phyloP scores from a whole-genome alignment of 352 stramenopile genomes.

The Globisporangium perplexum region DNA sequence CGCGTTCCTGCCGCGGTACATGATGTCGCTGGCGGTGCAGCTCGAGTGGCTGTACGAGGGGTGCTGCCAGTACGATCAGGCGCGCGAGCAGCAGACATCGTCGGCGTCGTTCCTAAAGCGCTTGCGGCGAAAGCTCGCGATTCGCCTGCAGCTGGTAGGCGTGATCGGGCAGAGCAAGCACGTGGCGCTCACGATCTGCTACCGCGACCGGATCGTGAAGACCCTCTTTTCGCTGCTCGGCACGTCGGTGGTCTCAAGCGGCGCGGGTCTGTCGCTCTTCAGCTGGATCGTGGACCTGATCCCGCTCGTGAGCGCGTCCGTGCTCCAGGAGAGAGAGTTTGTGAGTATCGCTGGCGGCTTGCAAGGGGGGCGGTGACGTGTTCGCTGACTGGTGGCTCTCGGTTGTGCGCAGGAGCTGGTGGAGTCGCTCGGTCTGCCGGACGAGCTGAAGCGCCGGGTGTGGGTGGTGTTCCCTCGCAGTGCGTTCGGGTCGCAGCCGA shows the following conservation, averaged over 20 bases:
- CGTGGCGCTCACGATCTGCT: conserved; percentile 72
- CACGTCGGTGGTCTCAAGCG: conserved; percentile 54
- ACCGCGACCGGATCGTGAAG: conserved; percentile 82
- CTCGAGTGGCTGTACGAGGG: conserved; percentile 69
- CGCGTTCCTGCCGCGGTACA: conserved; percentile 78
- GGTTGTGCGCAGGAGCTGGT: conserved; percentile 58
- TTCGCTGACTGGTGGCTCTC: neutral
- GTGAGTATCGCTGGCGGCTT: conserved; percentile 57
- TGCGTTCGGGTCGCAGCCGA: conserved; percentile 21
- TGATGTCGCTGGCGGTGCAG: conserved; percentile 80
- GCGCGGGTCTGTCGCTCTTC: conserved; percentile 68
- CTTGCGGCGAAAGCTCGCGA: conserved; percentile 64
- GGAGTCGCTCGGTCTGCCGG: conserved; percentile 47
- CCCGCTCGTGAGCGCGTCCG: conserved; percentile 62
- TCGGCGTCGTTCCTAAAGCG: conserved; percentile 36
- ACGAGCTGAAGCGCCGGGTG: conserved; percentile 54
- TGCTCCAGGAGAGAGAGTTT: conserved; percentile 71
- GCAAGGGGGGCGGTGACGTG: too few species aligned
- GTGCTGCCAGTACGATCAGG: conserved; percentile 43
- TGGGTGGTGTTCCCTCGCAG: conserved; percentile 67
- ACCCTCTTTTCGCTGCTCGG: conserved; percentile 72
- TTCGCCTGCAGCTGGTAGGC: conserved; percentile 71
- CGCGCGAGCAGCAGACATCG: conserved; percentile 2
- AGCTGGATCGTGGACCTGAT: conserved; percentile 86
- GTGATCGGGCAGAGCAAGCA: conserved; percentile 74